Evolutionary conservation across 345 rosid species (phyloP).

Genomic region (Citrus sp.): DNA sequence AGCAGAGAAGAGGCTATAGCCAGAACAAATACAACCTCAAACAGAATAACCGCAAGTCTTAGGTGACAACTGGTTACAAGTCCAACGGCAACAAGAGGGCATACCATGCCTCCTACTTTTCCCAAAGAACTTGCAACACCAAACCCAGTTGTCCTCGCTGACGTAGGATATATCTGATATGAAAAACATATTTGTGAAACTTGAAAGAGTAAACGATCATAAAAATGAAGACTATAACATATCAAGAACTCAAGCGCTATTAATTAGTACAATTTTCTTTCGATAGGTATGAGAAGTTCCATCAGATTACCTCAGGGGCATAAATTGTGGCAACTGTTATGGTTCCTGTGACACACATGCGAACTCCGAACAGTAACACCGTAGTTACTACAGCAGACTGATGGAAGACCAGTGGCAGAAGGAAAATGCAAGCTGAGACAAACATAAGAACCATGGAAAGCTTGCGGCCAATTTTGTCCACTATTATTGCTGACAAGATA

Average conservation of each 20-base stretch:
- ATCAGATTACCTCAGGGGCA: slow-evolving; percentile 56
- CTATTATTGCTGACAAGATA: slow-evolving; percentile 43
- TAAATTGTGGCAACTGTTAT: slow-evolving; percentile 45
- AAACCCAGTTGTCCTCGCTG: slow-evolving; percentile 40
- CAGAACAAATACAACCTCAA: not conserved
- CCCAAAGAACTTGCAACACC: not conserved
- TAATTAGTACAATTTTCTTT: too few species aligned
- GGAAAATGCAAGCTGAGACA: slow-evolving; percentile 36
- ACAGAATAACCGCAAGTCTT: not conserved
- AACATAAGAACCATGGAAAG: slow-evolving; percentile 46
- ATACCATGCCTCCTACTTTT: not conserved
- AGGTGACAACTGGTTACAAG: not conserved
- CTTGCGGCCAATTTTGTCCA: slow-evolving; percentile 62
- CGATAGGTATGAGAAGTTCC: too few species aligned
- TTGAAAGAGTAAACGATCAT: too few species aligned
- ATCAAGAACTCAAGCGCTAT: too few species aligned
- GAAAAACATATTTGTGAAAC: not conserved
- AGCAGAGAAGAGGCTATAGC: not conserved
- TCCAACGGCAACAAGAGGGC: not conserved
- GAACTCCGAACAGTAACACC: slow-evolving; percentile 47
- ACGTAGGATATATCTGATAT: slow-evolving; percentile 49
- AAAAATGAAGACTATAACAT: too few species aligned
- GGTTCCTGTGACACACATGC: slow-evolving; percentile 51
- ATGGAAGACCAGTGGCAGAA: slow-evolving; percentile 46
- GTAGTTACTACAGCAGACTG: slow-evolving; percentile 45